Evolutionary conservation across 805 yeast genomes (phyloP).

Genomic region (Myxozyma mucilagina): DNA sequence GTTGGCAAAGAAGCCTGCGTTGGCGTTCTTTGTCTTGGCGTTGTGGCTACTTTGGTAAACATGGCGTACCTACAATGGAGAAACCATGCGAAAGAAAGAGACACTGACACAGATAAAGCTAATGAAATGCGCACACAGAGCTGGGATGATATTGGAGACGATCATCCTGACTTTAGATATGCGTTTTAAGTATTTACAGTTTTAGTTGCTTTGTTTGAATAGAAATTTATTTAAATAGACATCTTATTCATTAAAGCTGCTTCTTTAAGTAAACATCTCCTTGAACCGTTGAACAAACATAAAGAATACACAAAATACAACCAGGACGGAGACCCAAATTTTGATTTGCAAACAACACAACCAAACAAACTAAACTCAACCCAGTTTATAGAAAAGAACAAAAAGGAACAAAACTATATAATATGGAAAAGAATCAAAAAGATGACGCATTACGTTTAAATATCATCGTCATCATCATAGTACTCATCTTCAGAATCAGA

Average conservation of each 20-base stretch:
- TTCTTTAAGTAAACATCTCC: not conserved
- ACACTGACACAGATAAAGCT: not conserved
- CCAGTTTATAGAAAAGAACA: not conserved
- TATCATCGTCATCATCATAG: slow-evolving; percentile 55
- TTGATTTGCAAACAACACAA: not conserved
- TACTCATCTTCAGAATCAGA: slow-evolving; percentile 89
- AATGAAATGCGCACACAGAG: not conserved
- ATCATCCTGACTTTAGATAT: slow-evolving; percentile 13
- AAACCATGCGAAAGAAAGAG: not conserved
- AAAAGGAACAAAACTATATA: slow-evolving; percentile 7
- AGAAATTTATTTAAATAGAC: not conserved
- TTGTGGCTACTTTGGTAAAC: not conserved
- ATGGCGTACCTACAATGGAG: slow-evolving; percentile 1
- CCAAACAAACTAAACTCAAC: not conserved
- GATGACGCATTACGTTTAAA: not conserved
- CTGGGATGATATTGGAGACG: slow-evolving; percentile 11
- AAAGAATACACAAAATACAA: not conserved
- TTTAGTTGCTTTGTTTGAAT: not conserved
- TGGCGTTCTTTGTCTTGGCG: slow-evolving; percentile 56
- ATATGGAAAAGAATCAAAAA: not conserved
- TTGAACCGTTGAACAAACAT: not conserved
- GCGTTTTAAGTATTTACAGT: not conserved
- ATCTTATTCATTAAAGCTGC: too few relatives aligned
- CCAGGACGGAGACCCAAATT: not conserved
- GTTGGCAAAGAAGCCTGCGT: slow-evolving; percentile 74